Evolutionary conservation across 2,329 filamentous ascomycete species (phyloP), one percentile per base, ranked within the genome.

Genomic region (Neonectria ditissima): DNA sequence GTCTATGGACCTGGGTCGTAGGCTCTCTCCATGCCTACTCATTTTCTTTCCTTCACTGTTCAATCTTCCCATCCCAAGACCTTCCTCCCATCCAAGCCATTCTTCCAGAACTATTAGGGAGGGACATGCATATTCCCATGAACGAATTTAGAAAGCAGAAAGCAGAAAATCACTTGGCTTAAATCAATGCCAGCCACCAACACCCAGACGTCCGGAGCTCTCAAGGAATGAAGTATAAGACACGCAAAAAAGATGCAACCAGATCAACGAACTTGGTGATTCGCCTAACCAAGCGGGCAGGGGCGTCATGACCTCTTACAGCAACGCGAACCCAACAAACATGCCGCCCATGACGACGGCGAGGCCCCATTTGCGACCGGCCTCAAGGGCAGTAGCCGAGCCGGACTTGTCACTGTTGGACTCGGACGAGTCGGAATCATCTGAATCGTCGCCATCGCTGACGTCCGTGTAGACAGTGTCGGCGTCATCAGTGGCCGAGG

Each of bases 321-420:
- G 70, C 72, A 81, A 71, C 37, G 80, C 80, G 62, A 82, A 80
- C 14, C 79, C 79, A 50, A 77, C 74, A 64, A 80, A 78, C 62
- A 83, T 68, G 62, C 77, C 75, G 16, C 75, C 77, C 30, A 82
- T 58, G 11, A 83, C 73, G 9, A 81, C 62, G 8, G 73, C 72
- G 48, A 83, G 69, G 4, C 81, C 79, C 59, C 79, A 79, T 50
- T 76, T 73, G 37, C 76, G 75, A 18, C 78, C 80, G 53, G 75
- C 70, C 41, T 79, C 77, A 24, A 80, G 68, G 3, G 74, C 70
- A 11, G 70, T 58, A 34, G 70, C 73, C 28, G 77, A 77, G 26
- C 72, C 71, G 30, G 72, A 72, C 65, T 73, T 72, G 50, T 59
- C 63, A 63, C 48, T 65, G 2, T 41, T 47, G 39, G 65, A 59